These are phyloP conservation scores for Geosmithia flava DNA, from an alignment of 2,329 filamentous ascomycete genomes.

Conservation along the genomic window DNA sequence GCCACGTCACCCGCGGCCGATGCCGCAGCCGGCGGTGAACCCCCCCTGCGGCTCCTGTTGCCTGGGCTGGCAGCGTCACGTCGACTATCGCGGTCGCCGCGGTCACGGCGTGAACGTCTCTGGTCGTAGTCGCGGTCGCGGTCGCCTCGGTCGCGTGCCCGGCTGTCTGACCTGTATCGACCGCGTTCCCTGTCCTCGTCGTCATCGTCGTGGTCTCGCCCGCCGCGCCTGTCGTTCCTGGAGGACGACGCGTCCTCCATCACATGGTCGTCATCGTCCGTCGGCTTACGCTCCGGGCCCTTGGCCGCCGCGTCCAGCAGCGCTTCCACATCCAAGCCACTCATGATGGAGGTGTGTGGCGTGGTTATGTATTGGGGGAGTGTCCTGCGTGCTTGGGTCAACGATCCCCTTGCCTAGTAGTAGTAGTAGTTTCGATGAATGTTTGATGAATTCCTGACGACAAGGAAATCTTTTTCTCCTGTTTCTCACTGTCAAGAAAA, in stretches of 20 bases:
- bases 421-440: too few relatives aligned
- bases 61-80: conserved; percentile 33
- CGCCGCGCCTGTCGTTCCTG: neutral
- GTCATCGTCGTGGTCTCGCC: conserved; percentile 8
- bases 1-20: conserved; percentile 29
- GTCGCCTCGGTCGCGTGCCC: conserved; percentile 5
- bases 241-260: conserved; percentile 15
- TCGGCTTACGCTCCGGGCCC: conserved; percentile 35
- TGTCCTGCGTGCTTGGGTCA: conserved; percentile 3
- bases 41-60: conserved; percentile 28
- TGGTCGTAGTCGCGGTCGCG: conserved; percentile 40
- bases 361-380: neutral
- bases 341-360: conserved; percentile 21
- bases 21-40: conserved; percentile 24
- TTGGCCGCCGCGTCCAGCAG: conserved; percentile 77
- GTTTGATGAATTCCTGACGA: too few relatives aligned
- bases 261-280: conserved; percentile 16
- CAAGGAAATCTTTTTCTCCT: too few relatives aligned
- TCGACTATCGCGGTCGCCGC: conserved; percentile 34
- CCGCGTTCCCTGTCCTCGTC: conserved; percentile 44
- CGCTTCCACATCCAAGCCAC: conserved; percentile 67
- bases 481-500: neutral
- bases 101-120: conserved; percentile 37
- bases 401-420: neutral
- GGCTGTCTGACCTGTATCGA: conserved; percentile 26